Evolutionary conservation across 441 rosid genomes (phyloP).

Genomic region (Erodium moschatum): DNA sequence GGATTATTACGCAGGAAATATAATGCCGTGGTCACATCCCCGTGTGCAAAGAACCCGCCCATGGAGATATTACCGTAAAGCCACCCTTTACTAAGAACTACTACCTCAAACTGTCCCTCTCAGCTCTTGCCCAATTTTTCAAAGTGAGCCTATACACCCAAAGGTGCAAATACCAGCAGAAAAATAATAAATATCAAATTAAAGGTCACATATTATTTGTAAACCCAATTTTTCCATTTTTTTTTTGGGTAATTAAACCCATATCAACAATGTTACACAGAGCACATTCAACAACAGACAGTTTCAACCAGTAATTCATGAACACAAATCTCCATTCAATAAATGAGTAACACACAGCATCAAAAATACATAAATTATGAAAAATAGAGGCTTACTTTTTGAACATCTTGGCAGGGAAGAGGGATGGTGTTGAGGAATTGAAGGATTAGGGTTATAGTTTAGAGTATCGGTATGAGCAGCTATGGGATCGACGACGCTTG

Average conservation of each 20-base stretch:
- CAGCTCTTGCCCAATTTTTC: not conserved
- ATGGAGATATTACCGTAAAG: not conserved
- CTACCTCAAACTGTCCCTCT: not conserved
- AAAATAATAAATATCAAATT: not conserved
- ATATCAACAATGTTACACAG: not conserved
- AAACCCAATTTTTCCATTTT: not conserved
- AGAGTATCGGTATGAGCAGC: not conserved
- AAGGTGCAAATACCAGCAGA: not conserved
- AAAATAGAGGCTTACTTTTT: conserved; percentile 31
- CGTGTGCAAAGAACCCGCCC: not conserved
- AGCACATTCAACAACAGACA: not conserved
- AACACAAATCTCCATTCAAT: not conserved
- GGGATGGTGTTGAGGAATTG: not conserved
- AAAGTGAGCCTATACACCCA: not conserved
- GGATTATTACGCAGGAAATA: not conserved
- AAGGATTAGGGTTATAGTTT: conserved; percentile 10
- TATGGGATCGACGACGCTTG: conserved; percentile 17
- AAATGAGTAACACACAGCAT: not conserved
- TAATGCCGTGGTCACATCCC: not conserved
- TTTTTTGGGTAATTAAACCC: not conserved
- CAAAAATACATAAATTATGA: not conserved
- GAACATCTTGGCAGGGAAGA: conserved; percentile 32
- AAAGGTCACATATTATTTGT: not conserved
- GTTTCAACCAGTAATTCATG: not conserved
- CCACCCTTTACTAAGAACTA: not conserved